Base-by-base conservation (phyloP, 2,329 filamentous ascomycete genomes). In the Fusarium marasasianum region DNA sequence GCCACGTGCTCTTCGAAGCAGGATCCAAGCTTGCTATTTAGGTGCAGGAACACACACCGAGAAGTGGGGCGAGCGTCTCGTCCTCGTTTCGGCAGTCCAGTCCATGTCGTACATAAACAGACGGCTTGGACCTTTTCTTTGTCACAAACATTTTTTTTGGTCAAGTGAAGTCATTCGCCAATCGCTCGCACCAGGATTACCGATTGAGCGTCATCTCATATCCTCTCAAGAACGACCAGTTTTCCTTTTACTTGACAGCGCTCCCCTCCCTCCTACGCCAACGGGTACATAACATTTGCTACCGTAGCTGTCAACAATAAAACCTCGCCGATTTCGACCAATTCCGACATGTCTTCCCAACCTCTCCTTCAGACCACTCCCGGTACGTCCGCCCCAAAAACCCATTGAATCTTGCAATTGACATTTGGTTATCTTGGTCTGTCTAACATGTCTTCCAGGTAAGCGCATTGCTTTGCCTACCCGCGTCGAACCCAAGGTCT, bases 391-490 rank as follows among this genome's bases (percentile, higher is more conserved):
- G 35, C 31, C 88, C 78, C 87, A 61, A n/a, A 17, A 29, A 15
- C 37, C 48, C 47, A 56, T 44, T 26, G 40, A 26, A n/a, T 55
- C 45, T 48, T 47, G 29, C 43, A 38, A 55, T 47, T 31, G 17
- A 22, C 22, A 20, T 18, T 13, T 57, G 10, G 43, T 26, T 24
- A n/a, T 26, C 51, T 29, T 58, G n/a, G 40, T 33, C 35, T 64
- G 41, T 64, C 69, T 78, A 69, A 79, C 71, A 40, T 38, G 37
- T 48, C 26, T 41, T n/a, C 54, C 79, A 98, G 96, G 96, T 89
- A 99, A 99, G 87, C 94, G 96, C 82, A 98, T 99, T 82, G 96
- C 96, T 80, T 94, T 99, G 75, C 96, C 96, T 66, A 98, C 96
- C 69, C 95, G 96, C 77, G 96, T 99, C 84, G 96, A 99, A 85